These are phyloP conservation scores for Pestalotiopsis sp. DNA, from an alignment of 2,329 filamentous ascomycete genomes.

Conservation along the genomic window DNA sequence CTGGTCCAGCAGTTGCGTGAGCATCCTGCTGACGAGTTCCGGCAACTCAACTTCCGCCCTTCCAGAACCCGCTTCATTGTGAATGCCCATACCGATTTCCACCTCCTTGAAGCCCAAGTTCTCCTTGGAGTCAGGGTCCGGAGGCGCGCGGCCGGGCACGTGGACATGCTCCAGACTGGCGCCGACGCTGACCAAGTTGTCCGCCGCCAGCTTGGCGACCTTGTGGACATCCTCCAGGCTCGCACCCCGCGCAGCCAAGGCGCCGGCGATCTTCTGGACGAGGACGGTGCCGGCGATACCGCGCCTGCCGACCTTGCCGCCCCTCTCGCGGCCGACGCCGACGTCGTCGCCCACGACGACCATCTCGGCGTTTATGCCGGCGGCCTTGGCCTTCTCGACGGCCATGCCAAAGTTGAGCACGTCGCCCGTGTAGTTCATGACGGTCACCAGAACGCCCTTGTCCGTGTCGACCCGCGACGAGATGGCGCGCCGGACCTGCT, in stretches of 20 bases:
- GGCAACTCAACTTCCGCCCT: conserved; percentile 55
- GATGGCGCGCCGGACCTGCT: conserved; percentile 81
- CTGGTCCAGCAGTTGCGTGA: conserved; percentile 68
- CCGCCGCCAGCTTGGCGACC: conserved; percentile 71
- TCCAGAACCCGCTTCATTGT: conserved; percentile 68
- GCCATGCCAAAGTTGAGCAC: conserved; percentile 93
- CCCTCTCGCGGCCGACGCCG: conserved; percentile 78
- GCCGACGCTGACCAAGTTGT: conserved; percentile 83
- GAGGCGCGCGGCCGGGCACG: conserved; percentile 73
- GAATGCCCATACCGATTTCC: conserved; percentile 77
- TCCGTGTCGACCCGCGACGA: conserved; percentile 71
- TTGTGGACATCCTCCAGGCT: conserved; percentile 71
- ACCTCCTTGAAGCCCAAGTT: conserved; percentile 58
- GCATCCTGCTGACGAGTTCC: conserved; percentile 65
- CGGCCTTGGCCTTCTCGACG: conserved; percentile 86
- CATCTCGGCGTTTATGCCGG: conserved; percentile 80
- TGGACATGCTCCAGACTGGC: conserved; percentile 91
- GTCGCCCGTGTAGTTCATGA: conserved; percentile 94
- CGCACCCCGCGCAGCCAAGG: conserved; percentile 73
- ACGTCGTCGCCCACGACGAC: conserved; percentile 91
- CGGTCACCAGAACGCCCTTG: conserved; percentile 81
- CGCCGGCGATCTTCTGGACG: conserved; percentile 88
- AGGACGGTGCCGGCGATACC: conserved; percentile 91
- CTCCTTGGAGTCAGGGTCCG: conserved; percentile 54
- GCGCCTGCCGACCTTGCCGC: conserved; percentile 89